Base-by-base conservation (phyloP, 345 rosid genomes). In the Rhizophora mangle region DNA sequence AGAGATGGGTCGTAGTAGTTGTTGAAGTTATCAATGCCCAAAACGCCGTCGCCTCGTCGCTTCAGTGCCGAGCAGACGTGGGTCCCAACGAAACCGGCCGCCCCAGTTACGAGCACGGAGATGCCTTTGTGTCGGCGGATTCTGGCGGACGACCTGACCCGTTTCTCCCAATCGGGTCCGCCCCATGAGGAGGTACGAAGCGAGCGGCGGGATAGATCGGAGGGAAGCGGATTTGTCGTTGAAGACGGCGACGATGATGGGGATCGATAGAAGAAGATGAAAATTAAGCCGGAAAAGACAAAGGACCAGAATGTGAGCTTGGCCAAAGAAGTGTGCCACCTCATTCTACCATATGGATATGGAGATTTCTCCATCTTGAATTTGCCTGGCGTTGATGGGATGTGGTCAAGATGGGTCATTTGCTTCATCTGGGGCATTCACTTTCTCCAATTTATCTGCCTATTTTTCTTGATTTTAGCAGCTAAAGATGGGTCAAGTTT, bases 311-410 rank as follows among this genome's bases (percentile, higher is more conserved):
- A 88, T 79, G 93, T 82, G 70, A 91, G 90, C 69, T 91, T 93
- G 26, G 85, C 84, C 15, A 83, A 73, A 3, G 94, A 88, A 1
- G 91, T 86, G 69, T 91, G 98, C 83, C 89, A 85, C 75, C 97
- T 75, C 65, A 83, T 39, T 22, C 92, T 84, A 72, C 76, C 74
- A n/a, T 73, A 72, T 3, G 78, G 57, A 76, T 84, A 88, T 0
- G 93, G 81, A 8, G 96, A 85, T 78, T 89, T 93, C 29, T 93
- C 98, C 87, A 93, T 91, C 91, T 93, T 93, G 92, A 93, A 89
- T 69, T 93, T 93, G 36, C 97, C 98, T 3, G 97, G 92, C 37
- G 96, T 90, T 32, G 97, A 93, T 11, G 98, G 96, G 61, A 74
- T 84, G 80, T 89, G 75, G 70, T 93, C 93, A 73, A 82, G 97